Base-by-base conservation (phyloP, 139 green algal species). In the Eudorina sp. region DNA sequence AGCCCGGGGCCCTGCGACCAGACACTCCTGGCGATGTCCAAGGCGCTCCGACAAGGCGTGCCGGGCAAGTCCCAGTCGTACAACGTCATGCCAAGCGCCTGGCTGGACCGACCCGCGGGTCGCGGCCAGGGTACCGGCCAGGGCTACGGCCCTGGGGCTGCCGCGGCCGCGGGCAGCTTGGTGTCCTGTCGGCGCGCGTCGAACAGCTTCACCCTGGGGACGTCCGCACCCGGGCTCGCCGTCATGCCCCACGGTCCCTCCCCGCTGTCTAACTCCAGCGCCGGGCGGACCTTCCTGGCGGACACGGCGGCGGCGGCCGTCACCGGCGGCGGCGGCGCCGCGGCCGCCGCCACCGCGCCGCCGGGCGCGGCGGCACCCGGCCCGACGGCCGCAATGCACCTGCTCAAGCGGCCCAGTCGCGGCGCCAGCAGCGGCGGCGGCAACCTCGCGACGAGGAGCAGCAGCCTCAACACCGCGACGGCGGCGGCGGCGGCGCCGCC, bases 11-110 rank as follows among this genome's bases (percentile, higher is more conserved):
- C 45, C 2, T 72, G 45, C 3, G 77, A 84, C 77, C 77, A 84
- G 53, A 53, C 77, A 6, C 38, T 84, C 36, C 77, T 84, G 23
- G 27, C 34, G 19, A 25, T 45, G 6, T 68, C 75, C 11, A 72
- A 43, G 9, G 51, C 8, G 2, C 18, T 60, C 0, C 48, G n/a
- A 31, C n/a, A 46, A 14, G 75, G 48, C 48, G 48, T 72, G 7
- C 31, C 79, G 8, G 55, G 31, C n/a, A 86, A 86, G 41, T 76
- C 80, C 19, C 80, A 86, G 18, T 86, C 80, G 43, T 77, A 77
- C 41, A 53, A 62, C 29, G 43, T 38, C 14, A 86, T 86, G 41
- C 80, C 80, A 2, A 62, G 11, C 34, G 53, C 27, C 19, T 86
- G 80, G 80, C 41, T 86, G 58, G 58, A 60, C 73, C 75, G 48